Base-by-base conservation (phyloP, 2,329 filamentous ascomycete genomes). In the Penicillium thymicola region DNA sequence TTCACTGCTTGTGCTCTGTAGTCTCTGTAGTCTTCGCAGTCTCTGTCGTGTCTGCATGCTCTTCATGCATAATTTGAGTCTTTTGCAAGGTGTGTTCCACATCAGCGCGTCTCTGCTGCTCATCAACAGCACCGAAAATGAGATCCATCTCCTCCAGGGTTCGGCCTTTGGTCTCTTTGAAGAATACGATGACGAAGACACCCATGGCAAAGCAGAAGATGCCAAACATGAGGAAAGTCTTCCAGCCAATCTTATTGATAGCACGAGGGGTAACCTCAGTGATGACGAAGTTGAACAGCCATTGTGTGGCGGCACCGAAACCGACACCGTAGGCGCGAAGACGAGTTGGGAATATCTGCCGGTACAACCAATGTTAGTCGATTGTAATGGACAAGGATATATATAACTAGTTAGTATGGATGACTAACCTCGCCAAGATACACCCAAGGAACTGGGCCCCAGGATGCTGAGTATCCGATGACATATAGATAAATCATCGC, bases 271-370 rank as follows among this genome's bases (percentile, higher is more conserved):
- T 77, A 46, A 76, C 59, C 47, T 76, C 68, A 0, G 75, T 76
- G 46, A 77, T 69, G 18, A 75, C 70, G 43, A 77, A 76, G 55
- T 76, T 77, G 64, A 76, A 76, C 0, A 75, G 65, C 74, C 73
- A 75, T 44, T 76, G 71, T 0, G 70, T 72, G 14, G 72, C 66
- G 10, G 75, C 67, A 34, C 72, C 73, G 45, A 76, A 67, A 9
- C 72, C 73, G 10, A 76, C 73, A 54, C 75, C 73, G 55, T 76
- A 75, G 1, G 70, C 70, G 25, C 74, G 72, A 4, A 77, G 65
- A 14, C 72, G 69, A 2, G 71, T 76, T 6, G 74, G 73, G 65
- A 76, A 75, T 44, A 75, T 75, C 65, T 73, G 11, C 74, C 63
- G 71, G 7, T 13, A 40, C 16, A 11, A 16, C 27, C 10, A 21